Conservation (phyloP, 805 yeast species). For the Groenewaldozyma tartarivorans region DNA sequence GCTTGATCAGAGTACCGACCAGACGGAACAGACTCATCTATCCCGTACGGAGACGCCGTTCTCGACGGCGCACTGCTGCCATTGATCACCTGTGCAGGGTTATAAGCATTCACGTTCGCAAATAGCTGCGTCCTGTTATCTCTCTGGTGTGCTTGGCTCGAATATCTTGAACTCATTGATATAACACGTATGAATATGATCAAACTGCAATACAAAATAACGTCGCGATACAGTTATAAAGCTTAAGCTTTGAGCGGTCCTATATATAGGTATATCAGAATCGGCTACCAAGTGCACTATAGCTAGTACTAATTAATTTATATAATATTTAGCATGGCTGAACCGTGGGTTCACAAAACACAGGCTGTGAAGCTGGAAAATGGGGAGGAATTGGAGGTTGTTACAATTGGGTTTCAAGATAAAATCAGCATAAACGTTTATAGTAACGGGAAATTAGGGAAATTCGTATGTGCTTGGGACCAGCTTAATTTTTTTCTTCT, state of each 20-base stretch:
- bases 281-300: too few species aligned
- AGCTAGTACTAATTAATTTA: too few species aligned
- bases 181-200: too few species aligned
- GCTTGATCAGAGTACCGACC: conserved; percentile 40
- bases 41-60: conserved; percentile 14
- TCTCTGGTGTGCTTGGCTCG: conserved; percentile 25
- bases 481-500: too few species aligned
- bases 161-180: conserved; percentile 13
- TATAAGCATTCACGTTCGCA: conserved; percentile 24
- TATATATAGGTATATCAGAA: too few species aligned
- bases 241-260: too few species aligned
- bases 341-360: conserved; percentile 1
- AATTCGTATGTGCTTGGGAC: conserved; percentile 1
- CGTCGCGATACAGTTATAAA: too few species aligned
- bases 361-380: conserved; percentile 11
- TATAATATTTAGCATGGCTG: too few species aligned
- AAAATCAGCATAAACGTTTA: conserved; percentile 24
- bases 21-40: conserved; percentile 20
- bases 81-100: conserved; percentile 17
- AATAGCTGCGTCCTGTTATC: conserved; percentile 32
- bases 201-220: too few species aligned
- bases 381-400: conserved; percentile 22
- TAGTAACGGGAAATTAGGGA: conserved; percentile 16
- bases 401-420: conserved; percentile 22
- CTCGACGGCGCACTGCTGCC: conserved; percentile 6